Evolutionary conservation across 306 rosid species (phyloP), one percentile per base, ranked within the genome.

Genomic region (Trifolium pratense): DNA sequence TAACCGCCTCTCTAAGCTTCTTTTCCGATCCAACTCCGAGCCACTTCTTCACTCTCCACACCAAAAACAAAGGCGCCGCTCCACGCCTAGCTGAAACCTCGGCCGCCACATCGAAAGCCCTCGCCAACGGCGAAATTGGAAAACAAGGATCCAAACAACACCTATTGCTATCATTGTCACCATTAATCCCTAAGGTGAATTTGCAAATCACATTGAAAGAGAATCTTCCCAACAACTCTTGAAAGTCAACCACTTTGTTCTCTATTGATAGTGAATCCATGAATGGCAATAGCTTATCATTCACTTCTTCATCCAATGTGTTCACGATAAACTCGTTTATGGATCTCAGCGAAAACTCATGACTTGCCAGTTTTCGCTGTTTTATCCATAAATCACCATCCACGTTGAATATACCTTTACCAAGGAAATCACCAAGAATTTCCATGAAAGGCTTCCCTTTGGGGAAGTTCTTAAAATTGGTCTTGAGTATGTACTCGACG

Each of bases 371-470:
- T 78, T 80, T 91, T 7, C 98, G 78, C 68, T 89, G 98, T 0
- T 58, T 59, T 5, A 73, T 78, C 98, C 97, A 93, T 2, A 75
- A 78, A 71, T 89, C 89, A 0, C 97, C 97, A 5, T 93, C 98
- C 15, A 86, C 93, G 48, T 91, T 89, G 86, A 93, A 93, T 63
- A 93, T 93, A 0, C 98, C 98, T 6, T 55, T 73, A 18, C 98
- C 97, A 34, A 93, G 91, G 72, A 93, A 93, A 34, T 91, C 96
- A 0, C 96, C 96, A 0, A 93, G 87, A 23, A 93, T 84, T 15
- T 91, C 92, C 0, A 92, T 89, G 82, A 93, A 93, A 10, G 96
- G 89, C 73, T 87, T 87, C 0, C 98, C 98, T 64, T 93, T 93
- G 5, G 98, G 98, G 79, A 87, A 93, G 82, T 93, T 93, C 78